Percentiles rank a stretch among this genome's conserved stretches.
These are phyloP conservation scores for Hura crepitans DNA, from an alignment of 441 rosid species.

Conservation along the genomic window DNA sequence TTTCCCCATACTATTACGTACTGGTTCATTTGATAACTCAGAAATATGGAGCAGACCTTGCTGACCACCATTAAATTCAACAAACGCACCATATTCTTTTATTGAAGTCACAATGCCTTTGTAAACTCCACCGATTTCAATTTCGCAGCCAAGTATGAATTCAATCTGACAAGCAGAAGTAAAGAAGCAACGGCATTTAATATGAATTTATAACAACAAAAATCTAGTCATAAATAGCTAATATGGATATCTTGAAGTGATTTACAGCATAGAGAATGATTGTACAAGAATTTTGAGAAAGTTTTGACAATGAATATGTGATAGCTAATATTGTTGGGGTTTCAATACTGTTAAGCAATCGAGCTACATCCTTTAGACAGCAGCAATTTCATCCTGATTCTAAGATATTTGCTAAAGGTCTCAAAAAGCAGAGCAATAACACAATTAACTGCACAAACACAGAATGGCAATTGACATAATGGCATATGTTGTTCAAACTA, in stretches of 20 bases:
- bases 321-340: not conserved
- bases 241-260: not conserved
- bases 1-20: conserved; percentile 30
- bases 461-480: not conserved
- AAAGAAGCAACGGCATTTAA: conserved; percentile 14
- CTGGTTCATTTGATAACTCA: conserved; percentile 89
- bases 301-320: not conserved
- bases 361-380: not conserved
- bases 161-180: conserved; percentile 58
- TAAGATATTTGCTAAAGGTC: not conserved
- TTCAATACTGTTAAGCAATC: not conserved
- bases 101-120: conserved; percentile 84
- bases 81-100: conserved; percentile 96
- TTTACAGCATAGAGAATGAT: not conserved
- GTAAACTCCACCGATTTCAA: conserved; percentile 80
- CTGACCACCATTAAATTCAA: conserved; percentile 96
- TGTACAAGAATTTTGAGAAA: not conserved
- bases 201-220: not conserved
- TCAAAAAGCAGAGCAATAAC: not conserved
- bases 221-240: not conserved
- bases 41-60: conserved; percentile 90
- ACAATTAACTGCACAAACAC: not conserved
- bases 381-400: not conserved
- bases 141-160: conserved; percentile 73
- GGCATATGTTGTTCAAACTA: not conserved